Base-by-base conservation (phyloP, 192 early-diverging fungal genomes). In the Cetraspora pellucida region DNA sequence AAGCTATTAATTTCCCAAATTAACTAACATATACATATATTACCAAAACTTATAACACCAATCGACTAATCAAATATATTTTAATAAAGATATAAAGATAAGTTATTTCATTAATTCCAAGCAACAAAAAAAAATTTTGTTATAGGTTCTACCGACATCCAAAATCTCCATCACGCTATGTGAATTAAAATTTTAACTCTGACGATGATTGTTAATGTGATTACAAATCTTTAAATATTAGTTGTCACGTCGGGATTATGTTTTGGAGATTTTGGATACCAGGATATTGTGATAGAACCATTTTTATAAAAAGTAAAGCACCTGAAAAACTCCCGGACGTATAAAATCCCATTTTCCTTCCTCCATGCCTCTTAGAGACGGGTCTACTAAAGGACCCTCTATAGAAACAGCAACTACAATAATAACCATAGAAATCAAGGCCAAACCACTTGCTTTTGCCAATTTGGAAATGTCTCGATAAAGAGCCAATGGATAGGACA, bases 21-120 rank as follows among this genome's bases (percentile, higher is more conserved):
- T 55, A 19, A 10, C 17, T 46, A 17, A 28, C 50, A 14, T 30
- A 1, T 60, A 60, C 27, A 10, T 10, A 14, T 72, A 67, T 65
- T 81, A 89, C 89, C 95, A 85, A 97, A 97, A 75, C 93, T 95
- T 13, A 97, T 95, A 3, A 97, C 93, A 2, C 93, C 94, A 50
- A 97, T 91, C 0, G 94, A 83, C 72, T 75, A 47, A 17, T 10
- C 16, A 58, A 27, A 47, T 30, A 49, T 10, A 37, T 1, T 37
- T 37, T 37, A 37, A 37, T 7, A 60, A n/a, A n/a, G n/a, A n/a
- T n/a, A 78, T 78, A 60, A 85, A 80, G 8, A 77, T 7, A 4
- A 79, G n/a, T n/a, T n/a, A n/a, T n/a, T 54, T 44, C 37, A 16
- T 57, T 28, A 2, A 82, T 54, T n/a, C 17, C 78, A 31, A 25